Percentiles rank a stretch among this genome's conserved stretches.
phyloP scores from a whole-genome alignment of 2,329 filamentous ascomycete species.

The Exophiala calicioides region DNA sequence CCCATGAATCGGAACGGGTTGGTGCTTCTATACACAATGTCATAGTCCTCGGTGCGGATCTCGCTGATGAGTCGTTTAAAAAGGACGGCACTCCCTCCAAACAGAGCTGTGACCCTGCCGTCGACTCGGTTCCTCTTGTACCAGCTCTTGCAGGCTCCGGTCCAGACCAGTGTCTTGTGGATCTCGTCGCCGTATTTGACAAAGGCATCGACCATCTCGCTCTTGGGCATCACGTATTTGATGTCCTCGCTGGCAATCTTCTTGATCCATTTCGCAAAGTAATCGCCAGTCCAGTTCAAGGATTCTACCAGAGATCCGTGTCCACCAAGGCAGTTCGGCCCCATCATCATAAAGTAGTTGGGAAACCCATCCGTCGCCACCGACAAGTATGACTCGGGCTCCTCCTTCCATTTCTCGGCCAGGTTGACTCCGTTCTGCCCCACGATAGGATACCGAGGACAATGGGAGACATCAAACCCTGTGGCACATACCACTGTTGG shows the following conservation, averaged over 20 bases:
- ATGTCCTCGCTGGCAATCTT: constrained; percentile 40
- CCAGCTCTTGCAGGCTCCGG: constrained; percentile 25
- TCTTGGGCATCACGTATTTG: constrained; percentile 33
- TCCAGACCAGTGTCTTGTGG: constrained; percentile 35
- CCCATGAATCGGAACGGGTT: constrained; percentile 31
- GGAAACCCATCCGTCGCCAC: constrained; percentile 34
- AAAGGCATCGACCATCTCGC: constrained; percentile 37
- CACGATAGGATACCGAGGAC: constrained; percentile 39
- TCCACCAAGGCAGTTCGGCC: constrained; percentile 34
- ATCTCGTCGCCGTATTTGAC: constrained; percentile 37
- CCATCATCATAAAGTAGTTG: constrained; percentile 40
- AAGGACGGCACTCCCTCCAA: constrained; percentile 35
- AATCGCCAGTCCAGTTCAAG: constrained; percentile 34
- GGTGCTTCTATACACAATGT: constrained; percentile 15
- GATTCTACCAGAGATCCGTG: constrained; percentile 35
- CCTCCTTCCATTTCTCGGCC: constrained; percentile 33
- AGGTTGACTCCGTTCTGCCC: constrained; percentile 36
- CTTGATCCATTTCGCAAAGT: constrained; percentile 35
- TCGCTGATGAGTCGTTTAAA: constrained; percentile 37
- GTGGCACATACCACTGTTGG: constrained; percentile 44
- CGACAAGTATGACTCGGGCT: constrained; percentile 34
- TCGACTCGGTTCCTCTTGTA: constrained; percentile 25
- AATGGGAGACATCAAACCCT: constrained; percentile 43
- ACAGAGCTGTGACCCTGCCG: constrained; percentile 25
- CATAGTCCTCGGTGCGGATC: constrained; percentile 36